Evolutionary conservation across 78 protist genomes (phyloP).

Genomic region (Guillardia theta): DNA sequence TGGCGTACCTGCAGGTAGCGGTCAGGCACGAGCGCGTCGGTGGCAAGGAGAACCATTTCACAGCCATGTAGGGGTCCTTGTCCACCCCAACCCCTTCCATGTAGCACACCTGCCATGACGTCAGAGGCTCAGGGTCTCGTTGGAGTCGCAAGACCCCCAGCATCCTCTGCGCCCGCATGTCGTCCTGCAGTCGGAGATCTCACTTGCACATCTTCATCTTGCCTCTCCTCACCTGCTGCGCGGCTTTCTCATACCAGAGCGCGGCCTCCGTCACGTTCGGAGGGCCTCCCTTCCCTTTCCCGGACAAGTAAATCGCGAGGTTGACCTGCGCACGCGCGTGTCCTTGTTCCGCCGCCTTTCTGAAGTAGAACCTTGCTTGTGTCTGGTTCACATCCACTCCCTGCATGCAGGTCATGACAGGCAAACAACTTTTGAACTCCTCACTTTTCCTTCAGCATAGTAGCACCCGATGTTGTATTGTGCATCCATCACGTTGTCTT

Average conservation of each 20-base stretch:
- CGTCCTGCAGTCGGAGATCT: too few relatives aligned
- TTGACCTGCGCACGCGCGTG: constrained; percentile 33
- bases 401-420: too few relatives aligned
- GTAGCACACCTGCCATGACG: too few relatives aligned
- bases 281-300: background rate
- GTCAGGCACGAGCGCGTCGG: too few relatives aligned
- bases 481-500: background rate
- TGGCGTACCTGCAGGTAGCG: background rate
- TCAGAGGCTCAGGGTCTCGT: too few relatives aligned
- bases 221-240: too few relatives aligned
- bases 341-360: background rate
- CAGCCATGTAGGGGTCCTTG: background rate
- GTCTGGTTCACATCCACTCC: background rate
- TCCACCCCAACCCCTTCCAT: too few relatives aligned
- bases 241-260: background rate
- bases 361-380: background rate
- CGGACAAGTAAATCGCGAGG: background rate
- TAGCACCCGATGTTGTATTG: constrained; percentile 24
- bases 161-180: background rate
- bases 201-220: too few relatives aligned
- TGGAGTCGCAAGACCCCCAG: background rate
- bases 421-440: background rate
- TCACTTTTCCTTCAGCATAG: background rate
- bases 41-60: too few relatives aligned
- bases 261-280: background rate